Conservation (phyloP, 192 early-diverging fungal genomes). For the Backusella psychrophila region DNA sequence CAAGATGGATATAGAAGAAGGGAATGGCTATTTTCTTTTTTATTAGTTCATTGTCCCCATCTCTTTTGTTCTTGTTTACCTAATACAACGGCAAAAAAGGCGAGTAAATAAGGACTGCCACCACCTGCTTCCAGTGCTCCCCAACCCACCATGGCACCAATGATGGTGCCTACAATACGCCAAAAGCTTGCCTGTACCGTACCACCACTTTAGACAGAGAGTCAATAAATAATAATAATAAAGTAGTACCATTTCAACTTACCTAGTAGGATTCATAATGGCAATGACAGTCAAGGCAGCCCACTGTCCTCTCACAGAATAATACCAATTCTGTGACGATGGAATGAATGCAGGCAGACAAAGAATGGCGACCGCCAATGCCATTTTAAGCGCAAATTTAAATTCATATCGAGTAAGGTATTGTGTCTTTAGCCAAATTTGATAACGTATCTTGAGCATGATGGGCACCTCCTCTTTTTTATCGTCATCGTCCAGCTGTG, state of each 20-base stretch:
- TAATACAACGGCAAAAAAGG: slow-evolving; percentile 31
- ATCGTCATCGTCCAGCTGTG: not conserved
- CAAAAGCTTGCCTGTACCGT: slow-evolving; percentile 41
- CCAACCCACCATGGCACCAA: slow-evolving; percentile 41
- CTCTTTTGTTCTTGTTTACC: slow-evolving; percentile 8
- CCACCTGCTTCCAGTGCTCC: slow-evolving; percentile 24
- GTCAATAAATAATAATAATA: not conserved
- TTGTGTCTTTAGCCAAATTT: slow-evolving; percentile 39
- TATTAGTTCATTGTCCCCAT: not conserved
- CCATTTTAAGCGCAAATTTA: slow-evolving; percentile 56
- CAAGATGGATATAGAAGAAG: slow-evolving; percentile 36
- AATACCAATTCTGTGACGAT: slow-evolving; percentile 21
- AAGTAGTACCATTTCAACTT: not conserved
- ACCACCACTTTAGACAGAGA: slow-evolving; percentile 28
- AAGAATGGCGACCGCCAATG: slow-evolving; percentile 33
- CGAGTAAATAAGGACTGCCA: slow-evolving; percentile 28
- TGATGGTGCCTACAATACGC: slow-evolving; percentile 47
- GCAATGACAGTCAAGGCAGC: slow-evolving; percentile 47
- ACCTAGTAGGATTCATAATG: slow-evolving; percentile 35
- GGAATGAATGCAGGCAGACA: slow-evolving; percentile 43
- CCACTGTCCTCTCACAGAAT: slow-evolving; percentile 46
- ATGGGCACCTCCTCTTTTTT: slow-evolving; percentile 19
- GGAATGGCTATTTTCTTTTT: slow-evolving; percentile 21
- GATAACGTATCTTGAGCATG: slow-evolving; percentile 34
- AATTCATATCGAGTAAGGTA: slow-evolving; percentile 39